phyloP scores from a whole-genome alignment of 2,329 filamentous ascomycete species.

The Endocalyx cinctus region DNA sequence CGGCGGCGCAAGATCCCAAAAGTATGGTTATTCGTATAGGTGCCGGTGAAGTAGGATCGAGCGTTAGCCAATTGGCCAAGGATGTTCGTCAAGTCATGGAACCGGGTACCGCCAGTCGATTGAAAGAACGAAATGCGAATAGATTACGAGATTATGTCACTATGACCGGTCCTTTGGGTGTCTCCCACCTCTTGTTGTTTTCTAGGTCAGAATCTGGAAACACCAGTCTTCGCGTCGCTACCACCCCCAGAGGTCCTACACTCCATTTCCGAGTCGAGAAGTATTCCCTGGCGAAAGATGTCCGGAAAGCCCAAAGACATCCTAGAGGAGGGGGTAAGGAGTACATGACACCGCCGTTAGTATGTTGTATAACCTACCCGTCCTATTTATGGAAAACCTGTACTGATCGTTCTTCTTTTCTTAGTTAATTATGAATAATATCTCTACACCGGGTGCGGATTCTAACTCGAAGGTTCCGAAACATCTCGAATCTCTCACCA shows the following conservation, averaged over 20 bases:
- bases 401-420: neutral
- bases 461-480: conserved; percentile 72
- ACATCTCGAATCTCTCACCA: conserved; percentile 88
- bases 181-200: conserved; percentile 89
- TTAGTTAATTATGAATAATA: conserved; percentile 96
- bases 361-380: conserved; percentile 31
- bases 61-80: conserved; percentile 83
- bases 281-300: conserved; percentile 90
- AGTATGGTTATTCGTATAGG: conserved; percentile 98
- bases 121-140: conserved; percentile 88
- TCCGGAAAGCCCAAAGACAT: conserved; percentile 76
- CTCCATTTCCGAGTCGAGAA: conserved; percentile 92
- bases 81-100: conserved; percentile 95
- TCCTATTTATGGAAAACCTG: neutral
- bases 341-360: conserved; percentile 77
- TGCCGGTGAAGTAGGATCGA: conserved; percentile 86
- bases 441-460: conserved; percentile 61
- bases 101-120: conserved; percentile 80
- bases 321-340: conserved; percentile 80
- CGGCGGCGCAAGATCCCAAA: conserved; percentile 71
- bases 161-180: conserved; percentile 91
- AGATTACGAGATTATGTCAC: conserved; percentile 86
- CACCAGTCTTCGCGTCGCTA: conserved; percentile 82
- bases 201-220: conserved; percentile 86
- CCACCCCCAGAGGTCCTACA: conserved; percentile 86